These are phyloP conservation scores for Schizophyllum commune DNA, from an alignment of 1,284 basidiomycete species.

Conservation along the genomic window DNA sequence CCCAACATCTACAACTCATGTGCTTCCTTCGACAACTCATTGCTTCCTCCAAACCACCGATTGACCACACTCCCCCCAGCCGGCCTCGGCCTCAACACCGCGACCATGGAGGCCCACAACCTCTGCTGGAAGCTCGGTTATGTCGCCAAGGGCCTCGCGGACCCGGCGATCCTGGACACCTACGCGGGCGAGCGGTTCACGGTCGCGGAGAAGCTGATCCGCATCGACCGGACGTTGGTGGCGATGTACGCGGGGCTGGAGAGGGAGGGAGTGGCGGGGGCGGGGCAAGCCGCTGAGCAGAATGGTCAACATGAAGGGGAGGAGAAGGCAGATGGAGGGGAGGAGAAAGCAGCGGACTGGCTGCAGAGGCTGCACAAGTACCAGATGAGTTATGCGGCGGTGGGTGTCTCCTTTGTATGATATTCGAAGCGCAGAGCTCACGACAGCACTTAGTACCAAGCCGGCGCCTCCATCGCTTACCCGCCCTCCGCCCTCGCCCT, in stretches of 20 bases:
- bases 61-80: too few species aligned
- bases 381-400: not conserved
- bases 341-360: not conserved
- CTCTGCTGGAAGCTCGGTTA: conserved; percentile 1
- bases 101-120: conserved; percentile 1
- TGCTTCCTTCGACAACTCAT: too few species aligned
- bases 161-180: not conserved
- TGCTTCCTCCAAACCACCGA: too few species aligned
- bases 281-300: not conserved
- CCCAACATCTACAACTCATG: too few species aligned
- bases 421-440: too few species aligned
- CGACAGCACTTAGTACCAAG: too few species aligned
- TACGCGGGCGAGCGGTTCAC: not conserved
- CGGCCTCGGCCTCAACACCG: conserved; percentile 5
- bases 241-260: conserved; percentile 1
- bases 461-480: not conserved
- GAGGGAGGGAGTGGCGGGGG: not conserved
- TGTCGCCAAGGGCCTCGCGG: not conserved
- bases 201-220: not conserved
- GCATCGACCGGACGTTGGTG: not conserved
- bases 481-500: not conserved
- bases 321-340: too few species aligned
- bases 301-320: not conserved
- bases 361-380: not conserved
- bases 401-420: too few species aligned